Conservation (phyloP, 805 yeast species). For the Diddensiella caesifluorescens region DNA sequence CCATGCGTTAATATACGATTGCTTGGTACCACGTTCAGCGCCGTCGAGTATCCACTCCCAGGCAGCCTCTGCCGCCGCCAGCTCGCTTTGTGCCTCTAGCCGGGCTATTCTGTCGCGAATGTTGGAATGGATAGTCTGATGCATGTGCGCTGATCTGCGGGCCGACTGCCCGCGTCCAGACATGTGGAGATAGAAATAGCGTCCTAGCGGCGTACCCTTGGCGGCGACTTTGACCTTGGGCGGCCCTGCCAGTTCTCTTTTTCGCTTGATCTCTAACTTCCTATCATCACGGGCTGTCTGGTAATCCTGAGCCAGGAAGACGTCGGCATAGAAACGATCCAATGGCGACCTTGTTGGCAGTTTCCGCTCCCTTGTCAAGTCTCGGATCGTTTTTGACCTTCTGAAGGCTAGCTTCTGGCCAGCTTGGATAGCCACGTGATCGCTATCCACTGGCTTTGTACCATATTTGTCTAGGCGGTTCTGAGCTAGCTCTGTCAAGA, state of each 20-base stretch:
- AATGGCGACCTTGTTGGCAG: no score
- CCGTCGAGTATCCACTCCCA: constrained; percentile 7
- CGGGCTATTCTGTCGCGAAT: not conserved
- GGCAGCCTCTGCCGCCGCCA: constrained; percentile 8
- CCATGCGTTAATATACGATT: not conserved
- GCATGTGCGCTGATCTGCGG: constrained; percentile 1
- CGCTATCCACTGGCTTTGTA: not conserved
- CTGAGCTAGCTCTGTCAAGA: no score
- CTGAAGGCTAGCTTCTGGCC: no score
- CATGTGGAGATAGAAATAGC: not conserved
- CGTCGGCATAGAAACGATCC: constrained; percentile 7
- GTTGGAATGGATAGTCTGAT: not conserved
- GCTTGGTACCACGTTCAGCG: not conserved
- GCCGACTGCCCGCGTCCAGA: constrained; percentile 2
- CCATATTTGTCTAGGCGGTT: not conserved
- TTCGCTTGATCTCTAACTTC: not conserved
- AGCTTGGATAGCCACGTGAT: no score
- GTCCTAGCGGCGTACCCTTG: constrained; percentile 6
- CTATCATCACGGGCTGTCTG: not conserved
- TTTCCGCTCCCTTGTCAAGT: no score
- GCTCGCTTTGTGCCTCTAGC: not conserved
- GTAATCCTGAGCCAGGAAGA: constrained; percentile 9
- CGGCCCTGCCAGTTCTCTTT: not conserved
- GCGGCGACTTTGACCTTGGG: not conserved
- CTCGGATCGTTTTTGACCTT: no score